Conservation (phyloP, 208 protist species). For the Zelonia costaricensis region DNA sequence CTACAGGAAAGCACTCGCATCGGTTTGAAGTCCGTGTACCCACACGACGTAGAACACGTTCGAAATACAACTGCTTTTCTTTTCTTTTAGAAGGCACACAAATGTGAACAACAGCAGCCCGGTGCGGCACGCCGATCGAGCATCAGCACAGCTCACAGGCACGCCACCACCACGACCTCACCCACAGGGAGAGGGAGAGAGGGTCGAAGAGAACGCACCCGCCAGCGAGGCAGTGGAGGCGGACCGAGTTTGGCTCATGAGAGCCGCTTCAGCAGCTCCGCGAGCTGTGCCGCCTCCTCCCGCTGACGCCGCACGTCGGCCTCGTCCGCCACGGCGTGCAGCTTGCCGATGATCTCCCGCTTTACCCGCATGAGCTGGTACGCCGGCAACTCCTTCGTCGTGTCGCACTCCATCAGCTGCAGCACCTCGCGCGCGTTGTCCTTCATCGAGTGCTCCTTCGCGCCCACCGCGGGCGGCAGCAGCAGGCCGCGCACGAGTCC, state of each 20-base stretch:
- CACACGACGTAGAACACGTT: too few species aligned
- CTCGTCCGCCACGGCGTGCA: slow-evolving; percentile 65
- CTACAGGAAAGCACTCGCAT: too few species aligned
- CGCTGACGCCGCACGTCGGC: slow-evolving; percentile 67
- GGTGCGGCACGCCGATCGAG: too few species aligned
- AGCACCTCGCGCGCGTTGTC: slow-evolving; percentile 69
- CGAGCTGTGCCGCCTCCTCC: slow-evolving; percentile 59
- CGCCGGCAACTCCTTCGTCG: slow-evolving; percentile 69
- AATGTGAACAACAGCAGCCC: too few species aligned
- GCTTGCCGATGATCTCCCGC: slow-evolving; percentile 68
- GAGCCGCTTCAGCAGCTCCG: slow-evolving; percentile 23
- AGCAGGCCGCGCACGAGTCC: slow-evolving; percentile 34
- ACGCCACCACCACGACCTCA: too few species aligned
- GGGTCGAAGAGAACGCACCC: neutral
- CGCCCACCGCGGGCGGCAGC: slow-evolving; percentile 28
- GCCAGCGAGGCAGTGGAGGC: too few species aligned
- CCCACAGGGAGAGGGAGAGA: neutral
- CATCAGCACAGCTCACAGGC: too few species aligned
- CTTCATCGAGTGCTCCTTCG: slow-evolving; percentile 52
- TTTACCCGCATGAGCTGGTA: slow-evolving; percentile 76
- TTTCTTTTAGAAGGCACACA: too few species aligned
- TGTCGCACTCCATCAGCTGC: slow-evolving; percentile 54
- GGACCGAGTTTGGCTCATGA: too few species aligned
- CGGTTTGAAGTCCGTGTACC: too few species aligned
- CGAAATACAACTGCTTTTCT: too few species aligned